Base-by-base conservation (phyloP, 352 stramenopile species). In the Globisporangium carolinianum region DNA sequence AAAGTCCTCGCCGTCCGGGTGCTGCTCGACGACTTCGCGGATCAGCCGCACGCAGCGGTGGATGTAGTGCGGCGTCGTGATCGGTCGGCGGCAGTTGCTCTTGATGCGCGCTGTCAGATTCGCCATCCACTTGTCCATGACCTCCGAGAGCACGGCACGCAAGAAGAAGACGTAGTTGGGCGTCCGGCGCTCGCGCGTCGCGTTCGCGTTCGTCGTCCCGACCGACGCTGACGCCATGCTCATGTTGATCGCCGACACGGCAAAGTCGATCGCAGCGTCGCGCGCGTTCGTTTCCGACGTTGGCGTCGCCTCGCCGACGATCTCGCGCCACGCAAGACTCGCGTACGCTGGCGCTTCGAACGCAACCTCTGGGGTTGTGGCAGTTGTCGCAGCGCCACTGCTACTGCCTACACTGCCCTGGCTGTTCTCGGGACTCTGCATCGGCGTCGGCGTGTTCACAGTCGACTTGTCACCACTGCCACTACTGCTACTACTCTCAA, bases 71-170 rank as follows among this genome's bases (percentile, higher is more conserved):
- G 86, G 86, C 7, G 80, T 89, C 58, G 86, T 86, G 57, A 94
- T 89, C 18, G 83, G 84, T 8, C 84, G 75, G 51, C 81, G 79
- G 60, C 73, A 86, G 60, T 90, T 91, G 9, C 62, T 76, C 51
- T 90, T 91, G 18, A 76, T 68, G 2, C 80, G 68, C 32, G 74
- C 67, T 5, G 69, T 76, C 9, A 91, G 73, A 46, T 83, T 89
- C 15, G 81, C 79, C 79, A 93, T 89, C 86, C 86, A 95, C 60
- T 95, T 95, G 67, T 95, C 83, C 86, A 95, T 93, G 5, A 82
- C 77, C 60, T 95, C 86, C 51, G 72, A 91, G 41, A 95, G 65
- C 35, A 94, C 71, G 18, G 82, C 86, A 50, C 86, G 73, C 15
- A 95, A 76, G 51, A 95, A 87, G 61, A 95, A 95, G 24, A 93